phyloP scores from a whole-genome alignment of 352 stramenopile species.

The Aphanomyces cochlioides region DNA sequence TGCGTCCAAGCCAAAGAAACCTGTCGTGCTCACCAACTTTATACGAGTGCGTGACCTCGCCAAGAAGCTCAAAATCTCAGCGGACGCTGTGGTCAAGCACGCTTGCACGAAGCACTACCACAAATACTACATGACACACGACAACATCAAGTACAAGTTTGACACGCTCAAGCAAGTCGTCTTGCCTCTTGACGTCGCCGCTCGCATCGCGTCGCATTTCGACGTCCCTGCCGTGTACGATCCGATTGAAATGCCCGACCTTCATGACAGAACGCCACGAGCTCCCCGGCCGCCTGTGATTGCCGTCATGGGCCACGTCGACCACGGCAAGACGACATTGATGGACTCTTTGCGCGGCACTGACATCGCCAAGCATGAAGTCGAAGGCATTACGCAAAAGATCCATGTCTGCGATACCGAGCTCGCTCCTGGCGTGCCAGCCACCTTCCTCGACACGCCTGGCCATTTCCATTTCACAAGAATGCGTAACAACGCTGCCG shows the following conservation, averaged over 20 bases:
- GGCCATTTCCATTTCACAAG: constrained; percentile 99
- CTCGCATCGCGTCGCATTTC: constrained; percentile 52
- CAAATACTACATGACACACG: constrained; percentile 50
- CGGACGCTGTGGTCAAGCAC: constrained; percentile 68
- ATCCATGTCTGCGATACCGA: constrained; percentile 95
- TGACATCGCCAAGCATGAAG: constrained; percentile 91
- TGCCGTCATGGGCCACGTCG: constrained; percentile 99
- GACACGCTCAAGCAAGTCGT: constrained; percentile 69
- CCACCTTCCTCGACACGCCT: constrained; percentile 99
- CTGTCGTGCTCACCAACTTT: constrained; percentile 39
- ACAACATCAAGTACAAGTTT: constrained; percentile 27
- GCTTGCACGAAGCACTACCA: constrained; percentile 55
- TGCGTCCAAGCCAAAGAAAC: constrained; percentile 26
- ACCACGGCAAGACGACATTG: constrained; percentile 99
- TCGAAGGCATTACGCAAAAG: constrained; percentile 98
- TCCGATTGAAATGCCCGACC: constrained; percentile 50
- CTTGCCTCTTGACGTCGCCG: constrained; percentile 57
- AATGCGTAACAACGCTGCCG: constrained; percentile 95
- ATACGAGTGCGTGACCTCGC: constrained; percentile 73
- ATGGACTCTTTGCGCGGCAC: constrained; percentile 92
- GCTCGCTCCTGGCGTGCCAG: constrained; percentile 60
- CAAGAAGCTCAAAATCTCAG: constrained; percentile 57
- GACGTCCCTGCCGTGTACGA: constrained; percentile 48
- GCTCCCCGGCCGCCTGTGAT: constrained; percentile 85
- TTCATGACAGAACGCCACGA: constrained; percentile 28